Conservation (phyloP, 2,329 filamentous ascomycete genomes). For the Phoma sp. region DNA sequence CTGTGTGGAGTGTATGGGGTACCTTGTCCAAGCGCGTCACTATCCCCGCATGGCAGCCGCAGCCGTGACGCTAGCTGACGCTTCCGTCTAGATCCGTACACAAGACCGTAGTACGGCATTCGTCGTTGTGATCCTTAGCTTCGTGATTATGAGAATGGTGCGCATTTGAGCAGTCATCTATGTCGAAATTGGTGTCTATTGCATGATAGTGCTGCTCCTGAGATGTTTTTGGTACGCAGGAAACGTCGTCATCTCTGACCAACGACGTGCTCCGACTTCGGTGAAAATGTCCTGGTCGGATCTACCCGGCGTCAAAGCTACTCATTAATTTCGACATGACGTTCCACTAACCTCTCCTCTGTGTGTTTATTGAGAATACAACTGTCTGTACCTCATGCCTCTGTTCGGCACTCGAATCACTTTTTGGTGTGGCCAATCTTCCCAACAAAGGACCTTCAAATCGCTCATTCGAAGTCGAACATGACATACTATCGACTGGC, state of each 20-base stretch:
- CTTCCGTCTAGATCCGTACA: background rate
- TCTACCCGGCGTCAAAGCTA: background rate
- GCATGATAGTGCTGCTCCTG: background rate
- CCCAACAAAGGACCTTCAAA: background rate
- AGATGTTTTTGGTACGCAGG: background rate
- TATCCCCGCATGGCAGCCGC: background rate
- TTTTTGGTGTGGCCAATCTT: too few species aligned
- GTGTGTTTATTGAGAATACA: background rate
- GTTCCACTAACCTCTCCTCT: background rate
- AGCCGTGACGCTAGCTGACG: constrained; percentile 5
- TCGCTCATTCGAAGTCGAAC: background rate
- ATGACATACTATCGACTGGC: constrained; percentile 43
- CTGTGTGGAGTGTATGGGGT: constrained; percentile 8
- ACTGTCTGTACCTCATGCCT: background rate
- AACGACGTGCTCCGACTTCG: background rate
- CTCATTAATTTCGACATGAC: background rate
- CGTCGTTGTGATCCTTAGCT: background rate
- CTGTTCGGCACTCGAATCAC: background rate
- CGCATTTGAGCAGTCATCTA: background rate
- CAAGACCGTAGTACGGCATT: too few species aligned
- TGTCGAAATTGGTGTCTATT: background rate
- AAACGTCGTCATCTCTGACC: background rate
- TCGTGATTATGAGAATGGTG: too few species aligned
- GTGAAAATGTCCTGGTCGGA: background rate
- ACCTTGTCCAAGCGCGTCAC: background rate